These are phyloP conservation scores for Botrytis cinerea DNA, from an alignment of 2,329 filamentous ascomycete species.

Conservation along the genomic window DNA sequence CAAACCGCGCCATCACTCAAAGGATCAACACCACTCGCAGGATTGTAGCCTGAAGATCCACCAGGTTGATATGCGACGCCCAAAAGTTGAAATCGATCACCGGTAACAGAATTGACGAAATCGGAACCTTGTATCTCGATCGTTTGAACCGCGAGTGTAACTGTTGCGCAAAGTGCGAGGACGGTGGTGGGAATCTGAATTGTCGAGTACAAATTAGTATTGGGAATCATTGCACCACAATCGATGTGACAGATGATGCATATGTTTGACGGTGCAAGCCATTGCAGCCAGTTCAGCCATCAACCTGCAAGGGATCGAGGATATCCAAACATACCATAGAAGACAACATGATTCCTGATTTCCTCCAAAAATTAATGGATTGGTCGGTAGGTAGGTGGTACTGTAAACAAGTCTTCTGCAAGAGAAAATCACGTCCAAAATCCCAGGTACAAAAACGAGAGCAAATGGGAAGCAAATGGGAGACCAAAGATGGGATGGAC, in stretches of 20 bases:
- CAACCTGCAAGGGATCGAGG: background rate
- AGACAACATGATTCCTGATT: constrained; percentile 9
- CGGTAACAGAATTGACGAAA: constrained; percentile 60
- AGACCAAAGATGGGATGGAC: background rate
- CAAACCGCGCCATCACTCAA: constrained; percentile 60
- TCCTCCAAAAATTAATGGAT: background rate
- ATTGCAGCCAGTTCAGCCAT: background rate
- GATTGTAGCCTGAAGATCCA: constrained; percentile 63
- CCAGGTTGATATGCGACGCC: constrained; percentile 71
- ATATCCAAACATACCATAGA: background rate
- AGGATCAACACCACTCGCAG: constrained; percentile 55
- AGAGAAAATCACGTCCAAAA: background rate
- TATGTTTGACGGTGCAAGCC: background rate
- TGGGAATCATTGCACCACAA: constrained; percentile 9
- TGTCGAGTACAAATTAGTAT: background rate
- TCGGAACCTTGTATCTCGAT: constrained; percentile 58
- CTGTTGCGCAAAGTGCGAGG: constrained; percentile 39
- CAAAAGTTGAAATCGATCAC: constrained; percentile 64
- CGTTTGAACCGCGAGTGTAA: constrained; percentile 57
- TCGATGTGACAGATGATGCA: background rate
- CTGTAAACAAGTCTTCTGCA: background rate
- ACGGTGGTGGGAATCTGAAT: constrained; percentile 30
- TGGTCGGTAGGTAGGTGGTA: background rate
- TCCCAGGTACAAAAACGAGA: background rate
- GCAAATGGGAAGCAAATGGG: background rate